Conservation (phyloP, 176 grass and related monocot genomes). For the Avena sativa region DNA sequence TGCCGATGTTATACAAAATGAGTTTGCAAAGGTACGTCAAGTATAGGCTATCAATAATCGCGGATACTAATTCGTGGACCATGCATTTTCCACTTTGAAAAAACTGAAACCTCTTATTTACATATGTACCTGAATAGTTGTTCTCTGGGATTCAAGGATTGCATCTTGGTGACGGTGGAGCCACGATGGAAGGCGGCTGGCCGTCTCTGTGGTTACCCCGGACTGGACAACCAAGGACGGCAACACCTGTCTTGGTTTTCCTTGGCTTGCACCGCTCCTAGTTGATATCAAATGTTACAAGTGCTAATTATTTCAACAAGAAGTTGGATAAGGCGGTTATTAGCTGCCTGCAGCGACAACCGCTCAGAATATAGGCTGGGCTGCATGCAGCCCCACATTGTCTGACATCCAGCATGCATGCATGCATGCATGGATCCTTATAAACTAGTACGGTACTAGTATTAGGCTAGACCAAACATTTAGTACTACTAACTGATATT, state of each 20-base stretch:
- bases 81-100: no score
- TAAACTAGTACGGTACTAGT: no score
- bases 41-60: not conserved
- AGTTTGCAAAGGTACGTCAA: not conserved
- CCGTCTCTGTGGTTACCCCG: not conserved
- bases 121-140: not conserved
- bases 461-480: no score
- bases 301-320: no score
- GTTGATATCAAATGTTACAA: no score
- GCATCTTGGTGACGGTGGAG: not conserved
- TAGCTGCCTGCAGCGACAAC: no score
- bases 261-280: not conserved
- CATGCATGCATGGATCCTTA: no score
- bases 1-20: not conserved
- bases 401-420: not conserved
- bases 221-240: not conserved
- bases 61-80: no score
- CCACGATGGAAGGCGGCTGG: constrained; percentile 7
- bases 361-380: not conserved
- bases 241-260: not conserved
- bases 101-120: no score
- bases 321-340: no score
- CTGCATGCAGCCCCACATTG: not conserved
- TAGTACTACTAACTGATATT: no score
- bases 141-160: not conserved